Conservation (phyloP, 1,284 basidiomycete species). For the Hypsizygus ulmarius region DNA sequence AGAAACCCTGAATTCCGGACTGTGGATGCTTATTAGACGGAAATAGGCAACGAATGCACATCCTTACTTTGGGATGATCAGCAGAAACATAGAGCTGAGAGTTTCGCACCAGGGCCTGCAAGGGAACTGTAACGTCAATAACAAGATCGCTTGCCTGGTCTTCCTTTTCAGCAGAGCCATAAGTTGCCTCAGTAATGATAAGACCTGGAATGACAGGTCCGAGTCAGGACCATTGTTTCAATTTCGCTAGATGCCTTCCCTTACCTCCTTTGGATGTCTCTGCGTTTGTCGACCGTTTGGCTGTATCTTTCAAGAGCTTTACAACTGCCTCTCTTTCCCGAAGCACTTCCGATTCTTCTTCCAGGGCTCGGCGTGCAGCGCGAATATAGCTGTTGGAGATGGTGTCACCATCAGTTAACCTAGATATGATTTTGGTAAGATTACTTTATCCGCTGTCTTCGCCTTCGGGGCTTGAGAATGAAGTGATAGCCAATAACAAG, state of each 20-base stretch:
- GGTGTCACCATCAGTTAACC: neutral
- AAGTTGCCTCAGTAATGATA: conserved; percentile 70
- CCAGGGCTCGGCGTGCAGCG: conserved; percentile 31
- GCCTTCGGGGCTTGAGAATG: conserved; percentile 53
- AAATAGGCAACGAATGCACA: conserved; percentile 3
- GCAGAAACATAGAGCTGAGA: conserved; percentile 80
- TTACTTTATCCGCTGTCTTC: conserved; percentile 43
- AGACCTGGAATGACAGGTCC: conserved; percentile 47
- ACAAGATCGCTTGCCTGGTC: conserved; percentile 50
- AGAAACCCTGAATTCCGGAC: conserved; percentile 72
- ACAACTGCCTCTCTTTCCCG: conserved; percentile 33
- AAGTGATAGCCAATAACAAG: conserved; percentile 55
- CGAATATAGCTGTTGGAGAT: conserved; percentile 33
- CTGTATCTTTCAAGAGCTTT: conserved; percentile 35
- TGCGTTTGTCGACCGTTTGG: conserved; percentile 32
- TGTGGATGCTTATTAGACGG: conserved; percentile 28
- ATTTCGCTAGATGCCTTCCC: neutral
- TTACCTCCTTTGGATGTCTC: conserved; percentile 38
- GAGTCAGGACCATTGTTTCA: conserved; percentile 2
- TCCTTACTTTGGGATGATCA: conserved; percentile 60
- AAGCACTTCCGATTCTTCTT: conserved; percentile 33
- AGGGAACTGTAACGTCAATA: conserved; percentile 75
- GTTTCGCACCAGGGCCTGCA: conserved; percentile 81
- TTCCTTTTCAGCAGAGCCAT: conserved; percentile 57
- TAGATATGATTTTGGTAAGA: conserved; percentile 21